Percentiles rank a stretch among this genome's conserved stretches.
Evolutionary conservation across 176 grass and related monocot species (phyloP).

Genomic region (Musa beccarii): DNA sequence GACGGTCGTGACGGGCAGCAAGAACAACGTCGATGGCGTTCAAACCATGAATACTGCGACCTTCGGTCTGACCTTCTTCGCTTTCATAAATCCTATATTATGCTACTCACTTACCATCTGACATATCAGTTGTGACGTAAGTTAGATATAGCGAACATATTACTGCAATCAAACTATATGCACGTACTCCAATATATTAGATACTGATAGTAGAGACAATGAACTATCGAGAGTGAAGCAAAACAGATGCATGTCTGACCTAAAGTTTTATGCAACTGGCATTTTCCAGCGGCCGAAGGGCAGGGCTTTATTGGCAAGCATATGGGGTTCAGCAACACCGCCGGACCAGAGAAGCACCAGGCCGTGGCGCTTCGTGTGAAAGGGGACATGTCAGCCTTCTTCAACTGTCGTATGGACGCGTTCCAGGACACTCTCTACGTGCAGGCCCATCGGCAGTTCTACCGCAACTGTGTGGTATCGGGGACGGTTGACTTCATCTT

Average conservation of each 20-base stretch:
- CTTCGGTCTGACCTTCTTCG: slow-evolving; percentile 20
- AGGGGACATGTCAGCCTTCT: slow-evolving; percentile 54
- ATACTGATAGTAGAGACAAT: no score
- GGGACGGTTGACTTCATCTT: slow-evolving; percentile 90
- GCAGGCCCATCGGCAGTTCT: slow-evolving; percentile 56
- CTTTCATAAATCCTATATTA: not conserved
- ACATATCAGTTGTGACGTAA: not conserved
- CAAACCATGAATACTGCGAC: slow-evolving; percentile 60
- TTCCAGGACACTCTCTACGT: slow-evolving; percentile 72
- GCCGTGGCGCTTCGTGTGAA: slow-evolving; percentile 55
- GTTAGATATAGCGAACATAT: no score
- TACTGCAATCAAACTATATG: no score
- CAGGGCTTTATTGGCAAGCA: slow-evolving; percentile 51
- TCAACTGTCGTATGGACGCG: slow-evolving; percentile 47
- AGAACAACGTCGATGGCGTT: slow-evolving; percentile 27
- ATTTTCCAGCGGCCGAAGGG: slow-evolving; percentile 30
- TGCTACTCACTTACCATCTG: not conserved
- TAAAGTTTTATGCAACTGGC: not conserved
- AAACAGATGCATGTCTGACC: not conserved
- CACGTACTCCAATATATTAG: no score
- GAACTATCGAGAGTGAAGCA: no score
- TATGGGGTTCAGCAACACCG: slow-evolving; percentile 50
- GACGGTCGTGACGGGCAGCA: slow-evolving; percentile 37
- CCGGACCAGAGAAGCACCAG: slow-evolving; percentile 51
- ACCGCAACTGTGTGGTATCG: slow-evolving; percentile 43